Evolutionary conservation across 31 red algal species (phyloP), one percentile per base, ranked within the genome.

Genomic region (Asparagopsis taxiformis): DNA sequence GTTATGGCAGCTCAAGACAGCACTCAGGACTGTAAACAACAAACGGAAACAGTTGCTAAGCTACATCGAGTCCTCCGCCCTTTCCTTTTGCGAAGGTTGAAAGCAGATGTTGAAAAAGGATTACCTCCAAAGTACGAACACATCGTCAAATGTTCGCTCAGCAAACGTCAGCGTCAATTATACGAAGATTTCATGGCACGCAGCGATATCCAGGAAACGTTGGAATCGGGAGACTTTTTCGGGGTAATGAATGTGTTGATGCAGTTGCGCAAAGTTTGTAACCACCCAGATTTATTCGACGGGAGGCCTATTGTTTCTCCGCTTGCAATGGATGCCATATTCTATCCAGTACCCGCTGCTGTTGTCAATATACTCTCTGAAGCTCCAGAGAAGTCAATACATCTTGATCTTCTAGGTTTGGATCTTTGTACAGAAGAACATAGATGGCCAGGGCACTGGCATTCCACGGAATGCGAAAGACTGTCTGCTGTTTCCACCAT

Each of bases 191-290:
- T 92, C 43, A 84, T 93, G 84, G 65, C 87, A 3, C 83, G 94
- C 43, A 78, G 63, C 30, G 75, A 87, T 26, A 88, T 81, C 19
- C 39, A 63, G 16, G 89, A 87, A 56, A 85, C 82, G 8, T 70
- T 97, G 11, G 32, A 80, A 34, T 72, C 71, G 17, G 92, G 88
- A 64, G 88, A 95, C 51, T 77, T 83, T 44, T 62, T 99, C n/a
- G 46, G 75, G 1, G 88, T 99, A 41, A 92, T 99, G 91, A 99
- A 95, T 50, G 83, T 99, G 51, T 68, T 99, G 71, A 92, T 99
- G 87, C 97, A 99, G 68, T 70, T 99, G 25, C 91, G 96, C 21
- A 99, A 99, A 68, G 91, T 94, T 34, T 99, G 96, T 48, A 99
- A 99, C 59, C 91, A 99, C 61, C 97, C 97, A 5, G 91, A 99